Conservation (phyloP, 805 yeast genomes). For the Kregervanrija fluxuum region DNA sequence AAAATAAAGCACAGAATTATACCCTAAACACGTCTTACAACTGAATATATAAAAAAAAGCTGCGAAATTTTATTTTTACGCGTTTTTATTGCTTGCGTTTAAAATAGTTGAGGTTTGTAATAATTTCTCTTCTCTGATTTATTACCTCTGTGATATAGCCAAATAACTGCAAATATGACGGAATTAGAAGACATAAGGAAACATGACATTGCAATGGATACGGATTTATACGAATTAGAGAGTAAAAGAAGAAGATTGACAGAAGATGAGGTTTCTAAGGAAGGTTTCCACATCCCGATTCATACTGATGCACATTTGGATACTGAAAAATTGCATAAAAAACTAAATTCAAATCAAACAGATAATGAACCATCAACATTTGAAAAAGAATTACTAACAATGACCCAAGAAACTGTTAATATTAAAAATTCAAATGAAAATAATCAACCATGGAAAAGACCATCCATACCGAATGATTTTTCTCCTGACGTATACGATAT, state of each 20-base stretch:
- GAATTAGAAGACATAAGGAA: slow-evolving; percentile 1
- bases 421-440: slow-evolving; percentile 12
- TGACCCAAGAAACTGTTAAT: slow-evolving; percentile 30
- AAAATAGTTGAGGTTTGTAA: too few species aligned
- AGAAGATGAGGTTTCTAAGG: slow-evolving; percentile 8
- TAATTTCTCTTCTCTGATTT: too few species aligned
- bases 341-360: slow-evolving; percentile 20
- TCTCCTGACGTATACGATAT: slow-evolving; percentile 45
- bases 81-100: too few species aligned
- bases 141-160: too few species aligned
- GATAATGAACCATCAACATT: slow-evolving; percentile 39
- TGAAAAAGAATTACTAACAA: slow-evolving; percentile 42
- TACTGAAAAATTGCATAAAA: slow-evolving; percentile 20
- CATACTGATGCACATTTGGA: slow-evolving; percentile 15
- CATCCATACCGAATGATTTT: slow-evolving; percentile 44
- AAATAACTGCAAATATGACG: neutral
- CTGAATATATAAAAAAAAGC: too few species aligned
- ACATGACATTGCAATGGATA: neutral
- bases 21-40: too few species aligned
- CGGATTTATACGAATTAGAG: slow-evolving; percentile 7
- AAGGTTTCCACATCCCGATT: slow-evolving; percentile 26
- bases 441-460: slow-evolving; percentile 41
- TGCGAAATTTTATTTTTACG: too few species aligned
- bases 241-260: slow-evolving; percentile 9
- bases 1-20: too few species aligned